Base-by-base conservation (phyloP, 805 yeast species). In the Saccharomycopsis oosterbeekiorum region DNA sequence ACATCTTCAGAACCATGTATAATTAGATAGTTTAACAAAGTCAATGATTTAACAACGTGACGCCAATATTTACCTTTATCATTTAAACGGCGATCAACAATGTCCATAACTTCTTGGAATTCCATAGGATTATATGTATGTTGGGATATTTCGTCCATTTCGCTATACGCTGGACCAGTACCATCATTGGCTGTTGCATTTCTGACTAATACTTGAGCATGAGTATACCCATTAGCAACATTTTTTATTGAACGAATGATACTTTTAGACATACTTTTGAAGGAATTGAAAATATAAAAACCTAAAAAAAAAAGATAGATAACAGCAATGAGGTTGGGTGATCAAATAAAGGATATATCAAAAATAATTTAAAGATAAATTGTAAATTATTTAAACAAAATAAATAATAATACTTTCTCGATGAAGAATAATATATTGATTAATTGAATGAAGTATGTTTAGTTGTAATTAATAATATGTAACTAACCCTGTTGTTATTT, bases 1-100 rank as follows among this genome's bases (percentile, higher is more conserved):
- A 92, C 93, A 68, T 87, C 86, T 67, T 91, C 96, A 21, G 91
- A 81, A 47, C 97, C 99, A 63, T 80, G 81, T 67, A 94, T 83
- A 19, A 92, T 90, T 62, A 92, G 77, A 73, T 85, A 93, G 69
- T 92, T 97, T 67, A 93, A 78, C n/a, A 93, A 85, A 1, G 96
- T 87, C 64, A 93, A 78, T 0, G 96, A 85, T 73, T 93, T 94
- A 65, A 96, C 92, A 57, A 93, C 92, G 71, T 93, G 99, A 66
- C 97, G 82, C 97, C 97, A 93, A 75, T 93, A 88, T 72, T 91
- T 92, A 64, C 98, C 98, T 76, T 92, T 92, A 71, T 93, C 98
- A 70, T 93, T 93, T 66, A 93, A 76, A 65, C 99, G 81, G 66
- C 90, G 83, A 74, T 93, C 97, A 55, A 93, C 74, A 86, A 93